Evolutionary conservation across 805 yeast genomes (phyloP), one percentile per base, ranked within the genome.

Genomic region (Saccharomyces cerevisiae): DNA sequence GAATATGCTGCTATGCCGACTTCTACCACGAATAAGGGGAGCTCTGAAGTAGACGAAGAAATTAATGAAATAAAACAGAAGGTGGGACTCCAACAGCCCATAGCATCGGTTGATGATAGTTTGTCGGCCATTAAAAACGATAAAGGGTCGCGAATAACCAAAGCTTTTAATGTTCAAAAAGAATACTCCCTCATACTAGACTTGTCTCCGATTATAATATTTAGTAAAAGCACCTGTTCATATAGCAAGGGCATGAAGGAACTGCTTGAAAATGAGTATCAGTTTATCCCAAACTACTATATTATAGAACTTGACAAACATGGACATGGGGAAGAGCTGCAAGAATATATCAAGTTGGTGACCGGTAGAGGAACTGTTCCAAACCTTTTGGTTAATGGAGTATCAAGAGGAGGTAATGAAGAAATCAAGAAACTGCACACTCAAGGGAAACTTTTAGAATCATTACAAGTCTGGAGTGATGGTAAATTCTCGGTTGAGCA

Each of bases 291-390:
- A 4, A 72, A 76, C 31, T 91, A 89, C 2, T 65, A 76, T 4
- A 77, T 87, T 51, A 87, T 92, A 17, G 98, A 92, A 66, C 76
- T 92, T 51, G 97, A 92, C 70, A 77, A 76, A 63, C 96, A 89
- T 68, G 76, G 78, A 50, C 78, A 89, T 67, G 98, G 98, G 1
- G 69, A 73, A 3, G 85, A 79, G 57, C 76, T 94, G 57, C 97
- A 91, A 70, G 79, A 75, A 21, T 85, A 85, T 69, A 76, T 94
- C 51, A 85, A 77, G 21, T 74, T 77, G 51, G 69, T 78, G 55
- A 82, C 96, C 3, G 95, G 94, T 6, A 82, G 97, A 61, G 72
- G 72, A 29, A 91, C 98, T 0, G 99, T 94, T 14, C 99, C 99
- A 26, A 94, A 94, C 66, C 79, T 94, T 22, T 76, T 89, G 52